Base-by-base conservation (phyloP, 768 basidiomycete genomes). In the Xanthoconium purpureum region DNA sequence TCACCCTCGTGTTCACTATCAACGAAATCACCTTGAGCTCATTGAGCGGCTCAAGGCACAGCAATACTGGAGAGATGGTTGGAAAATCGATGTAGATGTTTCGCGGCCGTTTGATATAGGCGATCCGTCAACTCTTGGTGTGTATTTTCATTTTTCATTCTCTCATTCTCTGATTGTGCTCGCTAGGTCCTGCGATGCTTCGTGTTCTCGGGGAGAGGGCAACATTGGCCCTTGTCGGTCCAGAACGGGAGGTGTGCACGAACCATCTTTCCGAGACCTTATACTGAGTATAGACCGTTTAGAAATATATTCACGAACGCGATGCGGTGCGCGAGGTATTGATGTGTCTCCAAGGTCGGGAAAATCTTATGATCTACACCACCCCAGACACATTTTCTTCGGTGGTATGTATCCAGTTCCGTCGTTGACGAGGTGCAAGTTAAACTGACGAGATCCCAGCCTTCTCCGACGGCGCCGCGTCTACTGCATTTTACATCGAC, bases 241-340 rank as follows among this genome's bases (percentile, higher is more conserved):
- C 74, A 38, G 71, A 74, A 29, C 69, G 73, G 57, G 78, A 81
- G 74, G 82, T 82, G 20, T 30, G 60, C 18, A 1, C 28, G 5
- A 24, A 20, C 18, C 9, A 32, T 24, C 10, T 30, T 53, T 24
- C n/a, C 29, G 18, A 20, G 30, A 52, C 32, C 24, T 40, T 51
- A 15, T 30, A 1, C 29, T 20, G 17, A 54, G 1, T 9, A 32
- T 38, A 3, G 4, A 15, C 17, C 30, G 39, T 56, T 5, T 62
- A 91, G 88, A 81, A 69, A 68, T 87, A 87, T 58, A 88, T 92
- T 28, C 69, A 83, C 50, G 91, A 93, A 70, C 79, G 84, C 48
- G 85, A 91, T 60, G 84, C 86, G 38, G 85, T 91, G 6, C 80
- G 91, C 5, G 91, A 94, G 63, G 75, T 91, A 3, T 74, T 92